Base-by-base conservation (phyloP, 345 rosid genomes). In the Syzygium oleosum region DNA sequence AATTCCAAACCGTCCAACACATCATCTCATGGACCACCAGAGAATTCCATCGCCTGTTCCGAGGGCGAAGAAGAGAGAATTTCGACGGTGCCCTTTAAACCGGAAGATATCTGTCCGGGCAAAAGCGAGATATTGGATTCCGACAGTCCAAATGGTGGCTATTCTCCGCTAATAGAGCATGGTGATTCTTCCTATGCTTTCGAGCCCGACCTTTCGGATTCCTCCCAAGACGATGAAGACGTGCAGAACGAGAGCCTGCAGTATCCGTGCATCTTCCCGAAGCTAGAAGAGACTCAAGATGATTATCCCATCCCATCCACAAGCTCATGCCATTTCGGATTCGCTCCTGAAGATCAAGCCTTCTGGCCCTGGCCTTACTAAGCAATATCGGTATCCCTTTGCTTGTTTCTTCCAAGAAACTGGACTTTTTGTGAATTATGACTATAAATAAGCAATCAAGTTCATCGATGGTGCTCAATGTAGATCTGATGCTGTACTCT, bases 351-450 rank as follows among this genome's bases (percentile, higher is more conserved):
- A 84, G 94, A 95, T 87, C 91, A 94, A 21, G 88, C 94, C 73
- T 92, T 94, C 85, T 95, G 96, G 97, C 87, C 93, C 27, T 94
- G 95, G 93, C 89, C 91, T 25, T 92, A 91, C 86, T 94, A 85
- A 90, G 16, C 17, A 53, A 86, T n/a, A 21, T 52, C 17, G 65
- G 25, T 51, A 84, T 43, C 80, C 38, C 22, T 19, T 4, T 41
- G 49, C 80, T 73, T 17, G 49, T 34, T 73, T 34, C 25, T 34
- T 34, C 80, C 25, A 2, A 5, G 80, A 73, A 73, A 73, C 80
- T 34, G 80, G 49, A 73, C 49, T 34, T 12, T 21, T 34, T 73
- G 80, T 73, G 80, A 73, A 73, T 73, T 34, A 73, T 73, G 80
- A 19, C 25, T 41, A 19, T 73, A 73, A 73, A 73, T 73, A 73